Conservation (phyloP, 2,329 filamentous ascomycete genomes). For the Salinomyces thailandicus region DNA sequence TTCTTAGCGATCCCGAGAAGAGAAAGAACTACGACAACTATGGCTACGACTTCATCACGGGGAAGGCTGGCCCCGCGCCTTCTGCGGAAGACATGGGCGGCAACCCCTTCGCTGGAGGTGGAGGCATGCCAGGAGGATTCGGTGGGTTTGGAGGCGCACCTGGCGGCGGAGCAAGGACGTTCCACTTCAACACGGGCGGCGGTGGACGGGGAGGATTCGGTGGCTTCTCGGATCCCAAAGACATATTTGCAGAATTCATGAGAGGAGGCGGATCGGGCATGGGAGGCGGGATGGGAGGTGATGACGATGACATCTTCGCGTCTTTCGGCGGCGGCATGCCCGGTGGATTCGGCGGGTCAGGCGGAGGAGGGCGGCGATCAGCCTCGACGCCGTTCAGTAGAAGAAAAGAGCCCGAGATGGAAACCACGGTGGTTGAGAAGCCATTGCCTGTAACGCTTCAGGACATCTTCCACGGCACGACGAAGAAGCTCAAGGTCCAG, state of each 20-base stretch:
- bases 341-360: slow-evolving; percentile 27
- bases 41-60: slow-evolving; percentile 73
- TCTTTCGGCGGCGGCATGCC: slow-evolving; percentile 37
- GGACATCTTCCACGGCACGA: slow-evolving; percentile 74
- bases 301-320: slow-evolving; percentile 48
- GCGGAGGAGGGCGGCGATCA: slow-evolving; percentile 29
- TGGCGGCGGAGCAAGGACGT: slow-evolving; percentile 40
- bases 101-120: slow-evolving; percentile 38
- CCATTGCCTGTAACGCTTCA: slow-evolving; percentile 72
- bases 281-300: slow-evolving; percentile 36
- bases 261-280: slow-evolving; percentile 45
- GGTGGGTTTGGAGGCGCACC: slow-evolving; percentile 35
- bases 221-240: slow-evolving; percentile 71
- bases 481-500: slow-evolving; percentile 98
- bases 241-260: slow-evolving; percentile 78
- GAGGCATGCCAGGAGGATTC: slow-evolving; percentile 49
- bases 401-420: slow-evolving; percentile 52
- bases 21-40: slow-evolving; percentile 91
- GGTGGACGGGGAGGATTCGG: slow-evolving; percentile 53
- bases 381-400: slow-evolving; percentile 19
- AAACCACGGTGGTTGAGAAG: slow-evolving; percentile 84
- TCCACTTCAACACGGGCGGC: slow-evolving; percentile 52
- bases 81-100: slow-evolving; percentile 45
- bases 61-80: slow-evolving; percentile 38
- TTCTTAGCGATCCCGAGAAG: slow-evolving; percentile 93